Conservation (phyloP, 805 yeast species). For the Sugiyamaella lignohabitans region DNA sequence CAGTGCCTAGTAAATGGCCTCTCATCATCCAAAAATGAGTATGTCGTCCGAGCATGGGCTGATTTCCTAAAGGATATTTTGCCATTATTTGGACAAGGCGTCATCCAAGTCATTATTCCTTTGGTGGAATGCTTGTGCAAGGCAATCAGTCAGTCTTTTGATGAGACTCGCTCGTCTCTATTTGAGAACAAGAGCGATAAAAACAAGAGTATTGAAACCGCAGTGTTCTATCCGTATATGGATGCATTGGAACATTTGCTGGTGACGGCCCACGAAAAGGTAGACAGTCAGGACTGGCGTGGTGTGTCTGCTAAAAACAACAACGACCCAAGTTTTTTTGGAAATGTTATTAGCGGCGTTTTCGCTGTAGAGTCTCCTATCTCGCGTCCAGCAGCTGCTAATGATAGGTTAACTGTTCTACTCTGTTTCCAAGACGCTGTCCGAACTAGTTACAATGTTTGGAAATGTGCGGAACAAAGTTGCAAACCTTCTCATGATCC, state of each 20-base stretch:
- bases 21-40: constrained; percentile 38
- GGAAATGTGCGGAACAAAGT: constrained; percentile 59
- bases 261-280: constrained; percentile 47
- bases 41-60: constrained; percentile 43
- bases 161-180: constrained; percentile 4
- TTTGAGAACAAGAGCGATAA: constrained; percentile 12
- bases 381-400: constrained; percentile 39
- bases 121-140: constrained; percentile 46
- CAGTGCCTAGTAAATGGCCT: constrained; percentile 47
- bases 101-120: constrained; percentile 50
- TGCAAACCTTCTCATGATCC: constrained; percentile 6
- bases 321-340: constrained; percentile 47
- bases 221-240: constrained; percentile 27
- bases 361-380: constrained; percentile 64
- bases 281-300: constrained; percentile 5
- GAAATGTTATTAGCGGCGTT: constrained; percentile 60
- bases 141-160: constrained; percentile 35
- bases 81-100: constrained; percentile 43
- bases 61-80: constrained; percentile 47
- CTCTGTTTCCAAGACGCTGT: constrained; percentile 58
- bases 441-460: constrained; percentile 49
- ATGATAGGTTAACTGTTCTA: constrained; percentile 50
- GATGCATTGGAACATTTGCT: constrained; percentile 64
- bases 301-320: constrained; percentile 15
- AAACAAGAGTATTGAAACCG: neutral